Conservation (phyloP, 2,329 filamentous ascomycete species). For the Paecilomyces sp. region DNA sequence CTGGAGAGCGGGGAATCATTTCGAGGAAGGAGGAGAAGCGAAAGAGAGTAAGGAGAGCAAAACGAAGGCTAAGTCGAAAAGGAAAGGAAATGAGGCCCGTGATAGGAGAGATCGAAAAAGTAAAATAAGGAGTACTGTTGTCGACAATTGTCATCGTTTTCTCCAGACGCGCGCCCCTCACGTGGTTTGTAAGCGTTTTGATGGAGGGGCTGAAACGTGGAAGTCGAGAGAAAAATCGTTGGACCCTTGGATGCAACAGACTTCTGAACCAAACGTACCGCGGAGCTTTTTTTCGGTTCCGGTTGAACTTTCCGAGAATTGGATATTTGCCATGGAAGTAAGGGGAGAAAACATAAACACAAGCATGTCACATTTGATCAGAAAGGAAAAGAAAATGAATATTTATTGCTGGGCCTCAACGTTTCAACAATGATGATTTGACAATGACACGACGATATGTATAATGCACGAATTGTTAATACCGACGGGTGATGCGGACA, state of each 20-base stretch:
- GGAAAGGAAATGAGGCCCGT: neutral
- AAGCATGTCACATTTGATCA: neutral
- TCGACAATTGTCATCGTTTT: neutral
- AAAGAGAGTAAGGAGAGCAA: neutral
- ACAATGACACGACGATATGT: neutral
- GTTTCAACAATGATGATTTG: neutral
- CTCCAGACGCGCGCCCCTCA: neutral
- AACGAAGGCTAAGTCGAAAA: neutral
- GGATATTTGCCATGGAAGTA: neutral
- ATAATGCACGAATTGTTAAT: neutral
- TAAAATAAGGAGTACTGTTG: neutral
- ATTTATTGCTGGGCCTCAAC: neutral
- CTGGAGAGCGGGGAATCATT: neutral
- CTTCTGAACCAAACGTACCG: neutral
- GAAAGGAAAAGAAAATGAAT: neutral
- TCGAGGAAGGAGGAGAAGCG: neutral
- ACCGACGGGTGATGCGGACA: neutral
- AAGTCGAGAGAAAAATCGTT: neutral
- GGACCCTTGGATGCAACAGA: neutral
- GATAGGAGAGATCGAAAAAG: neutral
- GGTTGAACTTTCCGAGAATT: neutral
- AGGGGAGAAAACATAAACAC: neutral
- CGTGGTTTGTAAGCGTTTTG: neutral
- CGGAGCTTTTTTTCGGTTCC: neutral
- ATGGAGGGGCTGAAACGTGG: neutral